Evolutionary conservation across 164 flowering plant genomes (phyloP).

Genomic region (Nelumbo lutea): DNA sequence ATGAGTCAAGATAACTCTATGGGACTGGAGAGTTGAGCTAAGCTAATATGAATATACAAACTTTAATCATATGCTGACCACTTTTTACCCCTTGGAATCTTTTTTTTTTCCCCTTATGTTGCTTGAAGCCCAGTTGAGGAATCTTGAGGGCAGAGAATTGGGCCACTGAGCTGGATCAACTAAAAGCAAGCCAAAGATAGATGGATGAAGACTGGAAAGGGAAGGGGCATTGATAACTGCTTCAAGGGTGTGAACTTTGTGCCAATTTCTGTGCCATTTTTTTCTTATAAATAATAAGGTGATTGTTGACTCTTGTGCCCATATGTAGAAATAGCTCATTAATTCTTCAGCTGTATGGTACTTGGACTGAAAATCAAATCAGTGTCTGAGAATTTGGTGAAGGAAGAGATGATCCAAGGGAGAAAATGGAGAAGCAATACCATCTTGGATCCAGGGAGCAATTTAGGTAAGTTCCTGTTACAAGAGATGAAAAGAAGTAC

Average conservation of each 20-base stretch:
- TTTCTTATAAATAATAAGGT: not conserved
- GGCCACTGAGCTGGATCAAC: conserved; percentile 78
- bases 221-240: conserved; percentile 66
- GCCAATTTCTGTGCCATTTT: not conserved
- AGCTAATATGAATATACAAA: conserved; percentile 32
- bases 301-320: not conserved
- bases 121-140: conserved; percentile 84
- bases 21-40: conserved; percentile 75
- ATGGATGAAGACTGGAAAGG: conserved; percentile 83
- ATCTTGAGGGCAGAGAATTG: conserved; percentile 80
- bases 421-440: conserved; percentile 25
- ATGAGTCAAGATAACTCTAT: conserved; percentile 54
- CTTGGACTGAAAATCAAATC: conserved; percentile 27
- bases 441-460: conserved; percentile 11
- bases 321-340: conserved; percentile 43
- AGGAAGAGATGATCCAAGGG: conserved; percentile 15
- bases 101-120: conserved; percentile 12
- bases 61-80: not conserved
- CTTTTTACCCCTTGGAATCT: not conserved
- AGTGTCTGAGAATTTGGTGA: conserved; percentile 4
- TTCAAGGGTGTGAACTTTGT: conserved; percentile 55
- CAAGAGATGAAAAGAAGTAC: conserved; percentile 28
- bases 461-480: conserved; percentile 13
- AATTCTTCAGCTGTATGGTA: conserved; percentile 64
- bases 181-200: conserved; percentile 91